phyloP scores from a whole-genome alignment of 805 yeast species.

The Blastobotrys attinorum region DNA sequence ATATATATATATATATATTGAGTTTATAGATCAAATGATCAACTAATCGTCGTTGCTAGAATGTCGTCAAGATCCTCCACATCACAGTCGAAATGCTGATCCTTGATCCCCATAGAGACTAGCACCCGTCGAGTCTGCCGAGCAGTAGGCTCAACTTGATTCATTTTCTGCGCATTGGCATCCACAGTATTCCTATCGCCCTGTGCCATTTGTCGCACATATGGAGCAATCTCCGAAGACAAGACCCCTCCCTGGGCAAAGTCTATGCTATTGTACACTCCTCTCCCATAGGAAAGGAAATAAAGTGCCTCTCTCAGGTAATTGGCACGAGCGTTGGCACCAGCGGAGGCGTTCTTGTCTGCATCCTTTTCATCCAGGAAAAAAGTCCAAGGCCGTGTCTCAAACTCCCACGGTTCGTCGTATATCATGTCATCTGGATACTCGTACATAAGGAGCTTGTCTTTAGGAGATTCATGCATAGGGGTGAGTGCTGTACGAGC shows the following conservation, averaged over 20 bases:
- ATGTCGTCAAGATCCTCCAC: slow-evolving; percentile 11
- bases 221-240: slow-evolving; percentile 23
- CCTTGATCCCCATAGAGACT: slow-evolving; percentile 19
- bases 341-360: too few relatives aligned
- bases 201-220: slow-evolving; percentile 24
- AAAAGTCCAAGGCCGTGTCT: not conserved
- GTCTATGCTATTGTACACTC: slow-evolving; percentile 9
- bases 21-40: too few relatives aligned
- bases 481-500: not conserved
- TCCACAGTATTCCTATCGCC: slow-evolving; percentile 15
- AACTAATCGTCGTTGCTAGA: not conserved
- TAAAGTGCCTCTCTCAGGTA: slow-evolving; percentile 8
- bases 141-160: not conserved
- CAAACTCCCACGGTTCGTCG: not conserved
- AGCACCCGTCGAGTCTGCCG: slow-evolving; percentile 18
- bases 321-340: slow-evolving; percentile 1
- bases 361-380: too few relatives aligned
- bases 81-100: slow-evolving; percentile 14
- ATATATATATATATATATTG: too few relatives aligned
- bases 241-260: slow-evolving; percentile 8
- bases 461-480: not conserved
- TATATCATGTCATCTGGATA: not conserved
- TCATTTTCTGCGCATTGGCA: not conserved
- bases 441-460: not conserved
- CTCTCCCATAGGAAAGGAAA: slow-evolving; percentile 5